Conservation (phyloP, 1,284 basidiomycete species). For the Wolfiporia cocos region DNA sequence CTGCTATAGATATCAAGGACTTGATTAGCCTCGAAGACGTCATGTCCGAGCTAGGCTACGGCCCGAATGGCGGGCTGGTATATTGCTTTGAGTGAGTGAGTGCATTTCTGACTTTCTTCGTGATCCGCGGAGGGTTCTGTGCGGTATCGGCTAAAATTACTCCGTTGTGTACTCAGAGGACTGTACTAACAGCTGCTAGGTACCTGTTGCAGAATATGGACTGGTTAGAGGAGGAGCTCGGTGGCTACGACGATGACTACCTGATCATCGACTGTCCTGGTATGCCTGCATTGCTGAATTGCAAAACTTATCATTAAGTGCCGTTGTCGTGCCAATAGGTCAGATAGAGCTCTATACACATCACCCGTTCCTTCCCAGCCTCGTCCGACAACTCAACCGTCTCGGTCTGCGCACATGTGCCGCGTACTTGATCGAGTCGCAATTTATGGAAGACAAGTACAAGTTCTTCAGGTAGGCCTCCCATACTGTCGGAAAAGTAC, state of each 20-base stretch:
- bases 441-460: slow-evolving; percentile 98
- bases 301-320: no score
- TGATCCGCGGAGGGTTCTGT: background rate
- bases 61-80: slow-evolving; percentile 95
- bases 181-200: no score
- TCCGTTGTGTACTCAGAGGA: no score
- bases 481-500: slow-evolving; percentile 1
- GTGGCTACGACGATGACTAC: slow-evolving; percentile 95
- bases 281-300: slow-evolving; percentile 27
- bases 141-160: no score
- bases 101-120: slow-evolving; percentile 23
- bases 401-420: slow-evolving; percentile 78
- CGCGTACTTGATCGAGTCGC: slow-evolving; percentile 92
- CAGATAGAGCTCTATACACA: slow-evolving; percentile 99
- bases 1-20: slow-evolving; percentile 92
- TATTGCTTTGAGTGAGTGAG: slow-evolving; percentile 99
- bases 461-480: slow-evolving; percentile 82
- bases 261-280: slow-evolving; percentile 98
- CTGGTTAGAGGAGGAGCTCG: slow-evolving; percentile 98
- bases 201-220: slow-evolving; percentile 97
- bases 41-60: slow-evolving; percentile 93
- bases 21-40: slow-evolving; percentile 93
- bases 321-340: slow-evolving; percentile 37
- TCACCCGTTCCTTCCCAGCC: slow-evolving; percentile 90
- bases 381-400: slow-evolving; percentile 69